Evolutionary conservation across 768 basidiomycete species (phyloP), one percentile per base, ranked within the genome.

Genomic region (Amanita thiersii): DNA sequence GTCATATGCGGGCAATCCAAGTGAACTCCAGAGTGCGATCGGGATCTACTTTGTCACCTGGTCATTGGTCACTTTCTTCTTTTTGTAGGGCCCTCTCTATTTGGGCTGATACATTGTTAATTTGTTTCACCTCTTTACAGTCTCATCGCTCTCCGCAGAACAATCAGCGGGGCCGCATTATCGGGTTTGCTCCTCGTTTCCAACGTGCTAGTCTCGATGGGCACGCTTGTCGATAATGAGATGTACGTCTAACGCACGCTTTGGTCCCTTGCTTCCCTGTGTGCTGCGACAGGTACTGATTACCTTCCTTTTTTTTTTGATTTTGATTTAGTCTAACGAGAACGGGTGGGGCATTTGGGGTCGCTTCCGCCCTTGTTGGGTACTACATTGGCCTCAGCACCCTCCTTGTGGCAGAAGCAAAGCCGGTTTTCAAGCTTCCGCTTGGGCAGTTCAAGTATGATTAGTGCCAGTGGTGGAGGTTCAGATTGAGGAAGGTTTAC

Each of bases 41-140:
- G 86, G 81, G 2, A 81, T 90, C 45, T 89, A 73, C 62, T 67
- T 90, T 21, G 65, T 75, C 35, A 66, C 76, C n/a, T 90, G 87
- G 87, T 73, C 72, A 52, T 58, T 86, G 46, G 63, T 88, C 24
- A 86, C 86, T 1, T 69, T 75, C 58, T 58, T 85, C 53, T 65
- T 86, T 47, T 44, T 78, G 85, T 87, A 41, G 51, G 70, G 63
- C 23, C 18, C 29, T 43, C 30, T 21, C 45, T 31, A 31, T 4
- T 26, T 24, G n/a, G n/a, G n/a, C n/a, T n/a, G n/a, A n/a, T n/a
- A n/a, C n/a, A n/a, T n/a, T n/a, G n/a, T n/a, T n/a, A n/a, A n/a
- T n/a, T n/a, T n/a, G n/a, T n/a, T n/a, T n/a, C n/a, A n/a, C n/a
- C n/a, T n/a, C n/a, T n/a, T n/a, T n/a, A n/a, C n/a, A n/a, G n/a